Evolutionary conservation across 2,329 filamentous ascomycete species (phyloP).

Genomic region (Aspergillus nomiae): DNA sequence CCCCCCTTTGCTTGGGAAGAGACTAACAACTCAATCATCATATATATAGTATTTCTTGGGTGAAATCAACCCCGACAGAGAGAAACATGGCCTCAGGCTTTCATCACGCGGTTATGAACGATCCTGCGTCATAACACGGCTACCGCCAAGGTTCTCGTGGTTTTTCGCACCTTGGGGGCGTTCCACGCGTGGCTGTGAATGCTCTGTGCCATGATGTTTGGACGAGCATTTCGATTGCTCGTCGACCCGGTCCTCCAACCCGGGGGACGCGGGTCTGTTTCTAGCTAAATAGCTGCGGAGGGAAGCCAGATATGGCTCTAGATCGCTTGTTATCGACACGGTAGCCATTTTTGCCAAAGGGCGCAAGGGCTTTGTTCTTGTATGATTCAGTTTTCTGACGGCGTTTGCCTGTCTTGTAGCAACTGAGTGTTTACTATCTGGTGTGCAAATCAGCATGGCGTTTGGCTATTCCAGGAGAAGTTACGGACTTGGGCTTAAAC

Average conservation of each 20-base stretch:
- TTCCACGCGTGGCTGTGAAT: constrained; percentile 2
- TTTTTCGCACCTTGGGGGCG: not conserved
- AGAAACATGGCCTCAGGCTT: not conserved
- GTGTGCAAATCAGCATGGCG: constrained; percentile 22
- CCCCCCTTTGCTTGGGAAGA: not conserved
- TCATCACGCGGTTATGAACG: not conserved
- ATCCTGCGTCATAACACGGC: not conserved
- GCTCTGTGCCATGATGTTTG: not conserved
- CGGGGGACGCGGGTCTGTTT: constrained; percentile 4
- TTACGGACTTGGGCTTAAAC: constrained; percentile 10
- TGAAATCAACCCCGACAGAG: constrained; percentile 19
- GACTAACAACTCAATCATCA: constrained; percentile 8
- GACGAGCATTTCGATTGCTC: not conserved
- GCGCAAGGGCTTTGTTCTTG: constrained; percentile 5
- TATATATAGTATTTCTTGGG: constrained; percentile 42
- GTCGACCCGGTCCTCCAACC: constrained; percentile 4
- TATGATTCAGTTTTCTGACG: constrained; percentile 7
- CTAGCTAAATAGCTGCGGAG: constrained; percentile 29
- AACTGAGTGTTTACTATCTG: constrained; percentile 19
- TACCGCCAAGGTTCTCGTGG: not conserved
- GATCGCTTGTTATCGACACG: constrained; percentile 33
- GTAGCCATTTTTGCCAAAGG: constrained; percentile 26
- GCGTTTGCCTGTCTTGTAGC: constrained; percentile 1
- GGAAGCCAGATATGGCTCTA: constrained; percentile 33
- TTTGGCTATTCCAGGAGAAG: constrained; percentile 11